Evolutionary conservation across 805 yeast genomes (phyloP).

Genomic region (Candida pini): DNA sequence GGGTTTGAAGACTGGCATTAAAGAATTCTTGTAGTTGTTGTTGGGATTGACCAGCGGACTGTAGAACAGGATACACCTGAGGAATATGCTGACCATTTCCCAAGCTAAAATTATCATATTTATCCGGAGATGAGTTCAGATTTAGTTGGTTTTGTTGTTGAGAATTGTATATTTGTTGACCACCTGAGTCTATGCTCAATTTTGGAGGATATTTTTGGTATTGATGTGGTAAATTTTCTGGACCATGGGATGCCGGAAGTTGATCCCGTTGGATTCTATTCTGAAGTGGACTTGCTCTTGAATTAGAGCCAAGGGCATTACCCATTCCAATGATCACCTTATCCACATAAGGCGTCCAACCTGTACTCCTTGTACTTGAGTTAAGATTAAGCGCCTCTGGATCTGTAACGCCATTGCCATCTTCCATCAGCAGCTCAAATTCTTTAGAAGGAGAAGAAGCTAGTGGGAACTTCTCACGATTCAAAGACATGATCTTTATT

Average conservation of each 20-base stretch:
- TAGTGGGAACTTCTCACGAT: conserved; percentile 11
- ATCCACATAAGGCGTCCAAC: conserved; percentile 26
- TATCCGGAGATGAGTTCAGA: conserved; percentile 16
- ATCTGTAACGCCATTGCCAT: conserved; percentile 1
- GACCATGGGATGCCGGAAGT: too few species aligned
- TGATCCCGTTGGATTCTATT: conserved; percentile 6
- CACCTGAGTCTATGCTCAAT: conserved; percentile 1
- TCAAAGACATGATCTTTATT: conserved; percentile 17
- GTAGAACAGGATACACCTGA: conserved; percentile 2
- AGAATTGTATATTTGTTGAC: not conserved
- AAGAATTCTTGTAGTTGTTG: conserved; percentile 2
- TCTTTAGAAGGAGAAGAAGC: conserved; percentile 26
- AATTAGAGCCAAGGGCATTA: not conserved
- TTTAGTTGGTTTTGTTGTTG: conserved; percentile 3
- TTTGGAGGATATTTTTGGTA: too few species aligned
- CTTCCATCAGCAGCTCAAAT: conserved; percentile 22
- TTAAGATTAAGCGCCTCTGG: not conserved
- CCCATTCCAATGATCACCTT: conserved; percentile 13
- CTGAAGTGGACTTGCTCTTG: conserved; percentile 8
- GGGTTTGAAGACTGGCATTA: conserved; percentile 10
- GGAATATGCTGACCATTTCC: too few species aligned
- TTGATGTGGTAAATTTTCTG: too few species aligned
- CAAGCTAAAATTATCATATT: conserved; percentile 4
- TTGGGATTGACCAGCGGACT: conserved; percentile 1
- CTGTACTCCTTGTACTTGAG: conserved; percentile 6